phyloP scores from a whole-genome alignment of 345 rosid species.

The Salix dunnii region DNA sequence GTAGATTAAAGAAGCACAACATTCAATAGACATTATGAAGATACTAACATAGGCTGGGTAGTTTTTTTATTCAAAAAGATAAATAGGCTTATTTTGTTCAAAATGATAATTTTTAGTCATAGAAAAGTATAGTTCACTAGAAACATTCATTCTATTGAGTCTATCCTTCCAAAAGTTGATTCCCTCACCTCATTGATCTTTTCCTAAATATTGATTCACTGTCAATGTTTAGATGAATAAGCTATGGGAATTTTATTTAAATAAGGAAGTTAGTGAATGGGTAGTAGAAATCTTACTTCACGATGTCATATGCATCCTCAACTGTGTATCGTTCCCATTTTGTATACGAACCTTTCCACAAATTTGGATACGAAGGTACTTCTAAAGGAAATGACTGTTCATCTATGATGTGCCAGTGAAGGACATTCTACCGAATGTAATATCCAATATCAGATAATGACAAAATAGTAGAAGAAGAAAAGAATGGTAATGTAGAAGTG shows the following conservation, averaged over 20 bases:
- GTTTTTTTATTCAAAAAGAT: background rate
- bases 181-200: background rate
- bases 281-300: constrained; percentile 46
- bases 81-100: background rate
- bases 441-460: constrained; percentile 29
- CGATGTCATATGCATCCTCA: constrained; percentile 88
- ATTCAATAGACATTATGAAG: background rate
- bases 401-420: constrained; percentile 97
- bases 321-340: constrained; percentile 87
- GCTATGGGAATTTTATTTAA: background rate
- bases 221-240: background rate
- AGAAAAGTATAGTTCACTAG: background rate
- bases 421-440: constrained; percentile 73
- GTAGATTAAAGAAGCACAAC: background rate
- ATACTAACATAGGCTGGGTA: background rate
- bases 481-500: constrained; percentile 8
- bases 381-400: constrained; percentile 91
- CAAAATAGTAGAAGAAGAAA: constrained; percentile 9
- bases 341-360: constrained; percentile 89
- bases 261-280: background rate
- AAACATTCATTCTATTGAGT: background rate
- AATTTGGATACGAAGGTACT: constrained; percentile 70
- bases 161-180: background rate
- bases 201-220: background rate
- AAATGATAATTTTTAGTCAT: background rate